Conservation (phyloP, 306 rosid species). For the Coriaria nepalensis region DNA sequence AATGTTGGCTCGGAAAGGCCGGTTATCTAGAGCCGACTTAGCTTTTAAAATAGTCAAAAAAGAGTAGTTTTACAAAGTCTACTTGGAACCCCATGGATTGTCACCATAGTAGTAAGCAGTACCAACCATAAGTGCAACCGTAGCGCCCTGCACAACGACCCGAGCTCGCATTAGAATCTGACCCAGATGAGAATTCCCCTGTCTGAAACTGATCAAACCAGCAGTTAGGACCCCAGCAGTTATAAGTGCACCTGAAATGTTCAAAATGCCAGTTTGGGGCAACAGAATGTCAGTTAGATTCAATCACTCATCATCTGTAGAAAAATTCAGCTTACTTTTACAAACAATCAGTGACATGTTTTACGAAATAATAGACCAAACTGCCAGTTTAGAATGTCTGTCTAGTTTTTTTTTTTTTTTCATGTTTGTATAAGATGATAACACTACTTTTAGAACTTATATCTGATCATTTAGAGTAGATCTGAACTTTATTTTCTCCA, state of each 20-base stretch:
- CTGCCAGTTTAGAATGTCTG: too few relatives aligned
- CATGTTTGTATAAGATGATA: too few relatives aligned
- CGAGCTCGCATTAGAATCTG: slow-evolving; percentile 94
- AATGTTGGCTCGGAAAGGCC: not conserved
- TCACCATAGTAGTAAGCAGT: slow-evolving; percentile 76
- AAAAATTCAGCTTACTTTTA: not conserved
- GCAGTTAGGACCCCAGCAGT: slow-evolving; percentile 88
- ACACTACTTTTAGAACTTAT: too few relatives aligned
- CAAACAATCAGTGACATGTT: too few relatives aligned
- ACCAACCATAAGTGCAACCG: slow-evolving; percentile 88
- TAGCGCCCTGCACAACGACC: slow-evolving; percentile 79
- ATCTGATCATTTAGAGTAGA: too few relatives aligned
- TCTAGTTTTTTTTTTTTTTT: too few relatives aligned
- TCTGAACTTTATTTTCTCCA: too few relatives aligned
- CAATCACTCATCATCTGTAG: not conserved
- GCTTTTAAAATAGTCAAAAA: not conserved
- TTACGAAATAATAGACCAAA: too few relatives aligned
- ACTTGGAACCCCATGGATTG: slow-evolving; percentile 52
- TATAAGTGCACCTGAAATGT: slow-evolving; percentile 55
- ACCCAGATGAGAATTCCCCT: slow-evolving; percentile 74
- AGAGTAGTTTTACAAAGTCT: slow-evolving; percentile 3
- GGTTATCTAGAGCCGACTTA: not conserved
- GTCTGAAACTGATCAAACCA: slow-evolving; percentile 71
- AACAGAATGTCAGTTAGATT: not conserved
- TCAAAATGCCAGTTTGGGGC: slow-evolving; percentile 3